Percentiles rank a stretch among this genome's conserved stretches.
phyloP scores from a whole-genome alignment of 306 rosid genomes.

The Pachyrhizus erosus region DNA sequence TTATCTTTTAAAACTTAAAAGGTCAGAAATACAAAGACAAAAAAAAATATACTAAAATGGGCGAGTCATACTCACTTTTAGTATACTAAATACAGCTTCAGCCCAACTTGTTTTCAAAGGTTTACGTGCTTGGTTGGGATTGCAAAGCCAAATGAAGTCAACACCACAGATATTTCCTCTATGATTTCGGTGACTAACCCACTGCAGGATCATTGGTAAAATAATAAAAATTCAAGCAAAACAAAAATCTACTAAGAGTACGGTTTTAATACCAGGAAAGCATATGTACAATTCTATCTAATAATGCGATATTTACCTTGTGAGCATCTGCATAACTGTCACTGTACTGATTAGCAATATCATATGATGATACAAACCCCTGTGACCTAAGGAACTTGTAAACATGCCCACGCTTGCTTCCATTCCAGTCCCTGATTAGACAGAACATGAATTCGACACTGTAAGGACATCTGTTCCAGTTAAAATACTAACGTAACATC shows the following conservation, averaged over 20 bases:
- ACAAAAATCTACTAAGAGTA: conserved; percentile 16
- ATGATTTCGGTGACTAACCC: conserved; percentile 98
- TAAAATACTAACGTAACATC: conserved; percentile 24
- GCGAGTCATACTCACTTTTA: conserved; percentile 58
- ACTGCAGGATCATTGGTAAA: conserved; percentile 52
- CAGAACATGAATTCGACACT: conserved; percentile 31
- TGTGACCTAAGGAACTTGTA: conserved; percentile 94
- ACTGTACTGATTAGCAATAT: conserved; percentile 80
- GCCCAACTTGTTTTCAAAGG: conserved; percentile 88
- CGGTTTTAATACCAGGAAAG: conserved; percentile 9
- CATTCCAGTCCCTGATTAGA: conserved; percentile 88
- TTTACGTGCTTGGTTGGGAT: conserved; percentile 80
- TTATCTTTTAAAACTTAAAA: not conserved
- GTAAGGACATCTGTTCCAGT: conserved; percentile 36
- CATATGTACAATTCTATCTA: conserved; percentile 1
- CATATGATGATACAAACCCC: conserved; percentile 92
- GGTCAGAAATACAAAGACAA: conserved; percentile 10
- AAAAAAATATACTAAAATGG: conserved; percentile 8
- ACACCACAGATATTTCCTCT: conserved; percentile 97
- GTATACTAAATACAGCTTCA: conserved; percentile 89
- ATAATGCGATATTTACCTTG: conserved; percentile 60
- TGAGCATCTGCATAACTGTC: conserved; percentile 86
- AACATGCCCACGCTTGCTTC: conserved; percentile 97
- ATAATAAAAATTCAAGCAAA: conserved; percentile 3
- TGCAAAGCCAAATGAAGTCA: conserved; percentile 92